Evolutionary conservation across 1,284 basidiomycete species (phyloP), one percentile per base, ranked within the genome.

Genomic region (Athelia psychrophila): DNA sequence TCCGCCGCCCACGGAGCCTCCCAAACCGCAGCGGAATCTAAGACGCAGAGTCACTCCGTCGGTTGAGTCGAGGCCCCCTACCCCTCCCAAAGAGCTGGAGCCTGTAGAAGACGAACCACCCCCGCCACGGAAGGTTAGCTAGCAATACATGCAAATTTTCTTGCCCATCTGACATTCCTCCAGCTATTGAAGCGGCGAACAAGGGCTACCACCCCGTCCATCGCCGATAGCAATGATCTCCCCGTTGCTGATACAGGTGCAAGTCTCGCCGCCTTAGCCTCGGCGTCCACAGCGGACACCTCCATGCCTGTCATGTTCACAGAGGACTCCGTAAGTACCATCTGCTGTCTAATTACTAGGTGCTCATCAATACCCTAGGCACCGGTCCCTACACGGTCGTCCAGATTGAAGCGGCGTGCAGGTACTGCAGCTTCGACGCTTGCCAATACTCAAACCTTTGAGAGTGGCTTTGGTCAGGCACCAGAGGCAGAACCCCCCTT

Each of bases 401-500:
- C 66, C 9, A 62, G 68, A 48, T 58, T 77, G 38, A 78, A 76
- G 57, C 71, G 77, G 20, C 70, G 76, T 20, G 66, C 67, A 24
- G 67, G 64, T 3, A 59, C 63, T 12, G 55, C 57, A 23, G 55
- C 60, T 23, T 27, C 61, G 56, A 51, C 51, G 20, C 22, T 42
- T 22, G 50, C 49, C 46, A 57, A 51, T 46, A 60, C 36, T 9
- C 24, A 49, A 13, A 53, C 44, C 20, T 51, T 58, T 5, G 54
- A 60, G 44, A 57, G 57, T 3, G 51, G 57, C 33, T 30, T 53
- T 3, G 57, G 62, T 44, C 45, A 57, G 9, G 61, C 65, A 55
- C 58, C 53, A 22, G 59, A 49, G 2, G 67, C 69, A 51, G 79
- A 85, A 57, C 81, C 84, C 0, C 77, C 82, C 2, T 65, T 81